Conservation (phyloP, 768 basidiomycete species). For the Pleurotus ostreatus region DNA sequence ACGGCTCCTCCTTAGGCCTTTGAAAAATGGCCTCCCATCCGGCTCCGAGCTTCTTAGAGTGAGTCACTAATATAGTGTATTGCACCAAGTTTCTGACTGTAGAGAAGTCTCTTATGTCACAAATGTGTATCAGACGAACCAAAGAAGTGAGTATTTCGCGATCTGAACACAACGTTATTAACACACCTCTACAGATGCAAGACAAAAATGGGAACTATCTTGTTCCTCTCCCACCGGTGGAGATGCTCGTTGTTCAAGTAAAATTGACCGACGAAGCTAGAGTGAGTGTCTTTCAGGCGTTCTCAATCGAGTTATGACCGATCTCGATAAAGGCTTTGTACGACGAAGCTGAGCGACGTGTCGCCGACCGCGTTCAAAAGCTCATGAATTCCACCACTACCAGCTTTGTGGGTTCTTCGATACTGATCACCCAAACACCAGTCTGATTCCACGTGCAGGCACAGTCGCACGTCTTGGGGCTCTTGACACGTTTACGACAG, state of each 20-base stretch:
- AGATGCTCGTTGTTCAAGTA: slow-evolving; percentile 73
- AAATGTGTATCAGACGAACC: slow-evolving; percentile 76
- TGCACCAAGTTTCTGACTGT: slow-evolving; percentile 7
- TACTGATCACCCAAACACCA: background rate
- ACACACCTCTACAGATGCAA: slow-evolving; percentile 60
- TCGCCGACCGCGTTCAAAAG: slow-evolving; percentile 57
- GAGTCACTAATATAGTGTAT: slow-evolving; percentile 14
- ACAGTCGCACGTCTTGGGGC: slow-evolving; percentile 67
- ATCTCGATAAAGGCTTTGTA: slow-evolving; percentile 48
- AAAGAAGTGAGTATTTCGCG: slow-evolving; percentile 54
- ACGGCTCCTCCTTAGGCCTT: slow-evolving; percentile 70
- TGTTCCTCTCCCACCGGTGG: slow-evolving; percentile 80
- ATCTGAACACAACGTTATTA: background rate
- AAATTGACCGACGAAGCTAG: slow-evolving; percentile 59
- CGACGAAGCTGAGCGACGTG: slow-evolving; percentile 61
- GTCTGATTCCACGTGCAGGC: slow-evolving; percentile 34
- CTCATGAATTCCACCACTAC: slow-evolving; percentile 42
- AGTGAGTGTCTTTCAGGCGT: slow-evolving; percentile 31
- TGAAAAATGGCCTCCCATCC: slow-evolving; percentile 61
- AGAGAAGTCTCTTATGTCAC: slow-evolving; percentile 67
- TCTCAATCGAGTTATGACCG: slow-evolving; percentile 4
- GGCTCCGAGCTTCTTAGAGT: slow-evolving; percentile 74
- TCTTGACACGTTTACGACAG: slow-evolving; percentile 87
- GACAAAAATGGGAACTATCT: slow-evolving; percentile 70
- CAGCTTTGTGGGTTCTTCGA: slow-evolving; percentile 31